Base-by-base conservation (phyloP, 768 basidiomycete genomes). In the Pleurotus salmoneostramineus region DNA sequence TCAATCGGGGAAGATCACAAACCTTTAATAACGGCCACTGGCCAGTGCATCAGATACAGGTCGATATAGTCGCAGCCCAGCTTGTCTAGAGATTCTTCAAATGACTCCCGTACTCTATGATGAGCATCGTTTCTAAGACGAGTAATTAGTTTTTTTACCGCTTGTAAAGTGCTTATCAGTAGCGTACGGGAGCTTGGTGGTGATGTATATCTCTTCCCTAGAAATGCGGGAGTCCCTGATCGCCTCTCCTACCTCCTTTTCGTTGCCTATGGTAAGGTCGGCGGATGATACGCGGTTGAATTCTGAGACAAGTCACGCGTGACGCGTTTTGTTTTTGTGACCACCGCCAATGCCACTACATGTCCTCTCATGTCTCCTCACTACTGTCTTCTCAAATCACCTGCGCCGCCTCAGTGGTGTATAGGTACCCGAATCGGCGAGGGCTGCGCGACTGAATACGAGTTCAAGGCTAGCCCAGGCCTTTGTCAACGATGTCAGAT, bases 21-120 rank as follows among this genome's bases (percentile, higher is more conserved):
- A 57, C 60, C 60, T 37, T 44, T 5, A 17, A 56, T 31, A 8
- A 32, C 43, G 47, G 60, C 64, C 12, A 62, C 58, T 2, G 66
- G 68, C 69, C 68, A 68, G 50, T 68, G 68, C 27, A 71, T 56
- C 2, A 70, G 60, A 56, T 71, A 69, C 6, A 80, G 66, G 59
- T 82, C 79, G 50, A 79, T 69, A 58, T 80, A 79, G 14, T 70
- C 74, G n/a, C 72, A 60, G 6, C 62, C 71, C 1, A 80, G 69
- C 17, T 69, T 65, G 17, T 66, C 60, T 27, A 81, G 60, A 3
- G 73, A 74, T 21, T 66, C 60, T 49, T 79, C 68, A 42, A 81
- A 73, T 0, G 68, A 69, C 33, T 73, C 70, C 31, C 68, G 61
- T 5, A 78, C 75, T n/a, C 69, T 58, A 48, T 72, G 65, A 45